Evolutionary conservation across 192 early-diverging fungal species (phyloP).

Genomic region (Rhizoclosmatium sp.): DNA sequence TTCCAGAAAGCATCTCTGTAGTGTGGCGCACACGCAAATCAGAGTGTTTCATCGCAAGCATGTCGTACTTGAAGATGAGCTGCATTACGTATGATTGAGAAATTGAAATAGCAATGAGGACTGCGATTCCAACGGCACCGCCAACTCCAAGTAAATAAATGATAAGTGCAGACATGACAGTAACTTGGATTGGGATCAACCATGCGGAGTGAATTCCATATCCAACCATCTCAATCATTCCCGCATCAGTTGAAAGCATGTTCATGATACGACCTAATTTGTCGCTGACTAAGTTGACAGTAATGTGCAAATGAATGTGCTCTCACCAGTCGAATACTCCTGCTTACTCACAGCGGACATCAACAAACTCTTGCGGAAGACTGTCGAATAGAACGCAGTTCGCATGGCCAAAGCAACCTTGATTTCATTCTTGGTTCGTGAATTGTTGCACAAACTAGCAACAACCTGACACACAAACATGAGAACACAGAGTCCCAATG

Average conservation of each 20-base stretch:
- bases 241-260: conserved; percentile 3
- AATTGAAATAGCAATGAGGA: neutral
- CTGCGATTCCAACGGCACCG: neutral
- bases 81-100: neutral
- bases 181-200: conserved; percentile 11
- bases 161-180: conserved; percentile 7
- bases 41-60: neutral
- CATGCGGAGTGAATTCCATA: conserved; percentile 7
- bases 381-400: neutral
- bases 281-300: neutral
- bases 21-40: conserved; percentile 13
- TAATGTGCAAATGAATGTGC: neutral
- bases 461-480: conserved; percentile 8
- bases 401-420: conserved; percentile 2
- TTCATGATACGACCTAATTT: neutral
- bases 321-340: conserved; percentile 10
- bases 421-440: conserved; percentile 4
- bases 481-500: neutral
- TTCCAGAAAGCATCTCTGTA: conserved; percentile 78
- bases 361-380: neutral
- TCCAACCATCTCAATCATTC: conserved; percentile 11
- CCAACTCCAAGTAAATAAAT: conserved; percentile 16
- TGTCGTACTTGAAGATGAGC: conserved; percentile 23
- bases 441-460: neutral
- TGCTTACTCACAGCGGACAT: neutral